Evolutionary conservation across 495 filamentous ascomycete genomes (phyloP), one percentile per base, ranked within the genome.

Genomic region (Parachaetomium inaequale): DNA sequence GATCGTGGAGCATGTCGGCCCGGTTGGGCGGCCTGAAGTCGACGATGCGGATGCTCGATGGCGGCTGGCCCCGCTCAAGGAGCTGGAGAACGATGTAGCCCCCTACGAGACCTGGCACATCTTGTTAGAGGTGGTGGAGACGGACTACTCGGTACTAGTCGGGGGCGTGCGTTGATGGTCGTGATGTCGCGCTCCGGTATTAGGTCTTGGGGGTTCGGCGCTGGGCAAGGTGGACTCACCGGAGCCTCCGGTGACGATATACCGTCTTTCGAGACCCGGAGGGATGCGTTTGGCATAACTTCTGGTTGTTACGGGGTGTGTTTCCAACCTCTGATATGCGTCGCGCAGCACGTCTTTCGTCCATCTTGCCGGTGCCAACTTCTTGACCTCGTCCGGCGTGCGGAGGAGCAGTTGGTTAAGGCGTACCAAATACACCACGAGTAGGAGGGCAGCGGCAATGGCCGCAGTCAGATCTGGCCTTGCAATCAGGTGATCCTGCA

Each of bases 201-300:
- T n/a, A n/a, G n/a, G n/a, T n/a, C n/a, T n/a, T n/a, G n/a, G n/a
- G n/a, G n/a, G n/a, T 40, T 40, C 14, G 1, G 23, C 7, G 7
- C 3, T n/a, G 42, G 4, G 31, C 12, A 15, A 23, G 42, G 19
- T 26, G 21, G 47, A 79, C 81, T 69, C 53, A 85, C 83, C 82
- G 10, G 81, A 79, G 52, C 84, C 84, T 19, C 84, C 83, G 23
- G 83, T 81, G 46, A 85, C 72, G 29, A 86, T 68, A 58, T 86
- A 85, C 11, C 83, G 79, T 12, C 84, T 75, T 11, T 78, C 72
- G 50, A 84, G 75, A 63, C 80, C 84, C 8, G 78, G 81, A 0
- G 82, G 84, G 31, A 86, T 70, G 40, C 73, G 77, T 36, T 75
- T 65, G 2, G 70, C 73, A 54, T 82, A 78, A 57, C 80, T 76